Conservation (phyloP, 164 flowering plant species). For the Piper betle region DNA sequence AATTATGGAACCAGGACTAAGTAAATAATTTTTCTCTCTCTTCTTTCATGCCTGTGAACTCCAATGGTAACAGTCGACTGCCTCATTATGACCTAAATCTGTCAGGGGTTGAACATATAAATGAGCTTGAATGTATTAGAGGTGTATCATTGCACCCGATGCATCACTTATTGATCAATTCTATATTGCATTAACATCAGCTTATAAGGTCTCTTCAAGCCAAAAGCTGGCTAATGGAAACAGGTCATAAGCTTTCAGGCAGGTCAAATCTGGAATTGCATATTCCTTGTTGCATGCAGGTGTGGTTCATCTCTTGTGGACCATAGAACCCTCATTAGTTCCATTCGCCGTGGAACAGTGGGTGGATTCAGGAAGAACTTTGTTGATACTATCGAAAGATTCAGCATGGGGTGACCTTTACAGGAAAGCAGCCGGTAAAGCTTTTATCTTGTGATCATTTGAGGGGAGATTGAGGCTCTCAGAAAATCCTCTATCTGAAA, state of each 20-base stretch:
- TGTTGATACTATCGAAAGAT: conserved; percentile 29
- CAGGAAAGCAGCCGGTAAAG: not conserved
- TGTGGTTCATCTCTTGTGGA: conserved; percentile 37
- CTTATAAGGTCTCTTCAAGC: conserved; percentile 36
- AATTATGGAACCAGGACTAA: conserved; percentile 2
- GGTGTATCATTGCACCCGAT: conserved; percentile 32
- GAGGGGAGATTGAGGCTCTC: conserved; percentile 7
- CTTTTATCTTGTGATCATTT: conserved; percentile 4
- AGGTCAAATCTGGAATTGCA: conserved; percentile 35
- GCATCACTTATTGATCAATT: conserved; percentile 39
- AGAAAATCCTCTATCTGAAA: not conserved
- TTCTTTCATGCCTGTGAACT: not conserved
- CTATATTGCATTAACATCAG: conserved; percentile 54
- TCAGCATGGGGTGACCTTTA: conserved; percentile 12
- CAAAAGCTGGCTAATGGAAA: conserved; percentile 7
- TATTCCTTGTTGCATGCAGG: conserved; percentile 61
- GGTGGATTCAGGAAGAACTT: conserved; percentile 50
- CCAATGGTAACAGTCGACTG: not conserved
- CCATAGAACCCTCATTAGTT: conserved; percentile 41
- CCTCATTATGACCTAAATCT: not conserved
- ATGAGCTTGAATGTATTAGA: not conserved
- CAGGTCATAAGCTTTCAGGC: conserved; percentile 18
- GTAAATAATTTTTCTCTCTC: not conserved
- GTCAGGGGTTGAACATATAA: not conserved
- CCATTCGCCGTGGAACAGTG: conserved; percentile 42